A percentile compares a stretch with the other conserved stretches of the same genome.
Conservation (phyloP, 1,139 yeast genomes). For the Taiozyma sp. region DNA sequence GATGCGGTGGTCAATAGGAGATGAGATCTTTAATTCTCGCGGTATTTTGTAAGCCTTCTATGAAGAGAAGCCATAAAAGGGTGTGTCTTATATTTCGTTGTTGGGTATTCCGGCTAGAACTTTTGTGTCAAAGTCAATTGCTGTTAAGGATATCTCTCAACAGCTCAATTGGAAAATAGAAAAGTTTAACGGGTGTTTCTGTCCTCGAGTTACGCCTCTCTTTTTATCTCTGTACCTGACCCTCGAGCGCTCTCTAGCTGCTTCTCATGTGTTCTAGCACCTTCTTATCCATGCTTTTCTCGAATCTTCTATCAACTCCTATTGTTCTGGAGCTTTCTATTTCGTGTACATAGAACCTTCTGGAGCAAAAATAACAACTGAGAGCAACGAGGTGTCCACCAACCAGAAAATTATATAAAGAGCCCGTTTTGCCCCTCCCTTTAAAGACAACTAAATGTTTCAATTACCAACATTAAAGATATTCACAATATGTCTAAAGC, state of each 20-base stretch:
- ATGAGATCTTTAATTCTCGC: too few relatives aligned
- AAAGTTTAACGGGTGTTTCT: not conserved
- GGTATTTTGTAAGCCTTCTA: too few relatives aligned
- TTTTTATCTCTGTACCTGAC: not conserved
- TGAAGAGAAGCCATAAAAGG: too few relatives aligned
- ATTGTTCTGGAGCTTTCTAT: conserved; percentile 2
- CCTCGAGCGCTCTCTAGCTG: conserved; percentile 1
- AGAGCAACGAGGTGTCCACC: not conserved
- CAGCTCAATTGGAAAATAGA: not conserved
- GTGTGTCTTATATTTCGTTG: not conserved
- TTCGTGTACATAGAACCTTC: not conserved
- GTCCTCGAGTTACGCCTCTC: not conserved
- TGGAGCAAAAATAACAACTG: not conserved
- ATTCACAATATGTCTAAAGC: conserved; percentile 52
- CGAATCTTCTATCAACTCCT: not conserved
- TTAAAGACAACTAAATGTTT: not conserved
- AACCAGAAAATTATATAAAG: not conserved
- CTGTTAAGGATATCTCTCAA: not conserved
- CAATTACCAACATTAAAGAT: conserved; percentile 1
- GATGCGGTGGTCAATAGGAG: too few relatives aligned
- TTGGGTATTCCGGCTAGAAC: not conserved
- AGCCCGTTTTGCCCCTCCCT: not conserved
- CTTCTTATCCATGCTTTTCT: not conserved
- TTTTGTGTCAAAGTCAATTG: not conserved
- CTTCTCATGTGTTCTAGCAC: not conserved